phyloP scores from a whole-genome alignment of 495 filamentous ascomycete species.

The Tuber melanosporum region DNA sequence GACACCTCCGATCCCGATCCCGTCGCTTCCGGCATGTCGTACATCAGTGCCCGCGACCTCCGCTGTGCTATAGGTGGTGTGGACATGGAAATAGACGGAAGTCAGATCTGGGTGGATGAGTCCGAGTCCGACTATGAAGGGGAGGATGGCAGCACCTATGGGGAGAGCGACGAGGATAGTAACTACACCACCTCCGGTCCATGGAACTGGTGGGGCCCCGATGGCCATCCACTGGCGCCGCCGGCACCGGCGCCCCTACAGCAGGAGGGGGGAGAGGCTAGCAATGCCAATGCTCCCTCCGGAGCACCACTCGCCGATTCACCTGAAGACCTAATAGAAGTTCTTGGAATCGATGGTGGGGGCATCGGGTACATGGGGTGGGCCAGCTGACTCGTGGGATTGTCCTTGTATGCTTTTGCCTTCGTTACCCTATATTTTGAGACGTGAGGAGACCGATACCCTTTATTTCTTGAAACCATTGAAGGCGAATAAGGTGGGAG shows the following conservation, averaged over 20 bases:
- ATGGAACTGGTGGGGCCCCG: not conserved
- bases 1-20: conserved; percentile 12
- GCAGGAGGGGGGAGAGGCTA: not conserved
- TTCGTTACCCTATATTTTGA: not conserved
- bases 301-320: not conserved
- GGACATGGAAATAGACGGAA: conserved; percentile 35
- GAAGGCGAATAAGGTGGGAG: not conserved
- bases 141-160: not conserved
- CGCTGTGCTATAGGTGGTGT: conserved; percentile 30
- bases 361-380: conserved; percentile 27
- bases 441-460: not conserved
- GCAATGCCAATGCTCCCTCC: not conserved
- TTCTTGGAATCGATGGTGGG: conserved; percentile 10
- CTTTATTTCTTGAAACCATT: not conserved
- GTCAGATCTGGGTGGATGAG: conserved; percentile 14
- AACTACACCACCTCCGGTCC: not conserved
- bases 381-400: not conserved
- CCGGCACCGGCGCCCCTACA: not conserved
- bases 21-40: conserved; percentile 20
- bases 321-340: not conserved
- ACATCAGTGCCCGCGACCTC: conserved; percentile 27
- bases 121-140: not conserved
- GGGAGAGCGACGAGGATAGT: not conserved
- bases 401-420: not conserved
- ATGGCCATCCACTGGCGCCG: not conserved